Base-by-base conservation (phyloP, 768 basidiomycete species). In the Porpolomopsis calyptriformis region DNA sequence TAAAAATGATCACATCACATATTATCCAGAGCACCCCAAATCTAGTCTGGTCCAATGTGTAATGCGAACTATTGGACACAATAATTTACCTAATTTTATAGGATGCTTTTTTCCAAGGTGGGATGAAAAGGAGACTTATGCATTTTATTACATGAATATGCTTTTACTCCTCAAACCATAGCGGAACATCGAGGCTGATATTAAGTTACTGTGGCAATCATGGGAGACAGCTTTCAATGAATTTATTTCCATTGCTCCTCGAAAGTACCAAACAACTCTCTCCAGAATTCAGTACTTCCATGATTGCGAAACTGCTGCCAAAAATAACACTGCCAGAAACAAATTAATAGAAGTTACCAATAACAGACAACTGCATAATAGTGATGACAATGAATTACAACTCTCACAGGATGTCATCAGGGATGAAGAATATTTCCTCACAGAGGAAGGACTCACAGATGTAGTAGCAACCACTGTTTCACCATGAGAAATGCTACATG, bases 61-160 rank as follows among this genome's bases (percentile, higher is more conserved):
- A 1, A n/a, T 55, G 0, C 55, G 57, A 4, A 26, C 26, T 4
- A 1, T 11, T 0, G 51, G 55, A 0, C 69, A 71, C 40, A 57
- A 62, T 8, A 68, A 44, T 0, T 35, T 71, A 0, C 64, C 65
- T 0, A 62, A 65, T 27, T 59, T 72, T 41, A 51, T 69, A 14
- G 71, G 70, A 0, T 53, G 40, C 0, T 67, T 51, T 19, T 66
- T 72, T 43, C 65, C 69, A 1, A 20, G 52, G 0, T 6, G 43
- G 0, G 53, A 69, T 44, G 57, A 66, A 18, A 11, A 37, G 1
- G 55, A 57, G 1, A 27, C 23, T 2, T 27, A 51, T 1, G 24
- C 49, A 0, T 60, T 66, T 9, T 73, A 68, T 37, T 64, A 54
- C 26, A 68, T 68, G 4, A 54, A 22, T 4, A 54, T 54, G 53